Percentiles rank a stretch among this genome's conserved stretches.
phyloP scores from a whole-genome alignment of 169 alveolate genomes.

The Eimeria brunetti region DNA sequence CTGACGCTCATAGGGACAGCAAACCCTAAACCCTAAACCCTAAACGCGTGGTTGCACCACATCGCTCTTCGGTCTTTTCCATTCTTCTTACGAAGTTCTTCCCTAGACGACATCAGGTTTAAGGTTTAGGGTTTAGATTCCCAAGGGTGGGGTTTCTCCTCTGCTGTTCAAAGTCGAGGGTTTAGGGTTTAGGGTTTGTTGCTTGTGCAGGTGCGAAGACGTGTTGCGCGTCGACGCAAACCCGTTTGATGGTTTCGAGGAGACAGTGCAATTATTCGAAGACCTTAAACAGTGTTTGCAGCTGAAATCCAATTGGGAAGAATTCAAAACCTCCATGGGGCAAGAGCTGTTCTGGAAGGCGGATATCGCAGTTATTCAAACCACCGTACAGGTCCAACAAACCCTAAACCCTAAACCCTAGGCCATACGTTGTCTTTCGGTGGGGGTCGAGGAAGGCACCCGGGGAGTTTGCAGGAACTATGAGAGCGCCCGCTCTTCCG shows the following conservation, averaged over 20 bases:
- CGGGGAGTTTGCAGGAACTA: too few relatives aligned
- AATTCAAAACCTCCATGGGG: neutral
- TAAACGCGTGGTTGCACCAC: neutral
- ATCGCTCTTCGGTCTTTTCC: neutral
- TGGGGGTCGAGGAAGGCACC: too few relatives aligned
- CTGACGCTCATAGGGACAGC: too few relatives aligned
- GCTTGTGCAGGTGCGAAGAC: conserved; percentile 80
- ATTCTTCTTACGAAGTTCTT: neutral
- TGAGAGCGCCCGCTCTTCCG: too few relatives aligned
- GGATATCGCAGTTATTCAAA: neutral
- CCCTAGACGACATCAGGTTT: neutral
- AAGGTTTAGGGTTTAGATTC: conserved; percentile 31
- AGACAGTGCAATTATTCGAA: conserved; percentile 52
- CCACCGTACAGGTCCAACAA: conserved; percentile 9
- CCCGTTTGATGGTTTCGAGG: conserved; percentile 82
- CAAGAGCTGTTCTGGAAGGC: neutral
- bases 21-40: conserved; percentile 26
- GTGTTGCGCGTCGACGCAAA: conserved; percentile 67
- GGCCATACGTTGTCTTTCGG: neutral
- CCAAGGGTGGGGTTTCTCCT: too few relatives aligned
- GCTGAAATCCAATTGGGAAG: conserved; percentile 66
- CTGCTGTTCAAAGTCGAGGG: neutral
- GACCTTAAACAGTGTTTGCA: conserved; percentile 72
- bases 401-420: conserved; percentile 38
- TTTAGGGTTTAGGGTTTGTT: neutral